Conservation (phyloP, 1,284 basidiomycete species). For the Cystobasidium pallidum region DNA sequence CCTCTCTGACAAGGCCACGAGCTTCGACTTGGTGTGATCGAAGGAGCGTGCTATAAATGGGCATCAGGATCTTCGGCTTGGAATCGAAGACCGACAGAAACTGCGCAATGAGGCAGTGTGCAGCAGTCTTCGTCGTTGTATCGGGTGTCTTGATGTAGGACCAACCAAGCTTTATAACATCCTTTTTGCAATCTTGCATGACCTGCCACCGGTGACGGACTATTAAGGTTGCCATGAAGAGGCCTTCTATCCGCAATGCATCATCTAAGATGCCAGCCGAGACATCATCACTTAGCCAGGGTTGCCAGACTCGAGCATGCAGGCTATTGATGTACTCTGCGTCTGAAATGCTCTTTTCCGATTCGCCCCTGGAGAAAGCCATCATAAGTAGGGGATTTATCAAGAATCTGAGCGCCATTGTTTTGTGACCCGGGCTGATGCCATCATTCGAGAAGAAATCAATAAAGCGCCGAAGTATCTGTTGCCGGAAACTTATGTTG, state of each 20-base stretch:
- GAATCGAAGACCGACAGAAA: slow-evolving; percentile 91
- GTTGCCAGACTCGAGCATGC: slow-evolving; percentile 77
- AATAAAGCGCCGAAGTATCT: slow-evolving; percentile 82
- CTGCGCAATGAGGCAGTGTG: slow-evolving; percentile 88
- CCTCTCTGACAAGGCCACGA: slow-evolving; percentile 76
- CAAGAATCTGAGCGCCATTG: slow-evolving; percentile 80
- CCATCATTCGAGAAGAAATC: slow-evolving; percentile 74
- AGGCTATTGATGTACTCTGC: slow-evolving; percentile 70
- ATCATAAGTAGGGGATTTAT: slow-evolving; percentile 86
- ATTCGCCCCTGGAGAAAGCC: slow-evolving; percentile 65
- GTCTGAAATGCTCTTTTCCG: slow-evolving; percentile 66
- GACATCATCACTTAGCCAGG: slow-evolving; percentile 59
- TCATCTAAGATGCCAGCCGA: slow-evolving; percentile 66
- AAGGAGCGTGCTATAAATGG: slow-evolving; percentile 93
- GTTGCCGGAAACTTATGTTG: slow-evolving; percentile 70
- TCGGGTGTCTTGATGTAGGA: slow-evolving; percentile 83
- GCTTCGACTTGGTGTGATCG: slow-evolving; percentile 79
- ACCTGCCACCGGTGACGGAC: slow-evolving; percentile 80
- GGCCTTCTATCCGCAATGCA: slow-evolving; percentile 83
- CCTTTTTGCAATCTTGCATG: slow-evolving; percentile 81
- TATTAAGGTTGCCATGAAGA: slow-evolving; percentile 87
- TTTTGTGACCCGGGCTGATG: slow-evolving; percentile 77
- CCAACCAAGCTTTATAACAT: slow-evolving; percentile 96
- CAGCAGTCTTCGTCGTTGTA: slow-evolving; percentile 89
- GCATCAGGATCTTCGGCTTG: slow-evolving; percentile 88